phyloP scores from a whole-genome alignment of 2,329 filamentous ascomycete species.

The Aspergillus glaucus region DNA sequence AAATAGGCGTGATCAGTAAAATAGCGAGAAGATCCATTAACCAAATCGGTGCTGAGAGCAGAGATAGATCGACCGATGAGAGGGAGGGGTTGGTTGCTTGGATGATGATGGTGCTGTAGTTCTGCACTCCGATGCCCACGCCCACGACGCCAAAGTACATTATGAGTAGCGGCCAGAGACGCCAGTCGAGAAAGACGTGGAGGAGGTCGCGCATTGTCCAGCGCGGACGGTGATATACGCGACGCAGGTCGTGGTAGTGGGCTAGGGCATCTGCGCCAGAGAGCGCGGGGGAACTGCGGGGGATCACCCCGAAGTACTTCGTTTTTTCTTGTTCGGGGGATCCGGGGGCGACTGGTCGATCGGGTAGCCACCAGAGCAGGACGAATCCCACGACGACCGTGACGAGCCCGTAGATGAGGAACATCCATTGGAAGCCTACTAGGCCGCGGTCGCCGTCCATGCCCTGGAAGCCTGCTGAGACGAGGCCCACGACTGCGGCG shows the following conservation, averaged over 20 bases:
- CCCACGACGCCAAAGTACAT: slow-evolving; percentile 97
- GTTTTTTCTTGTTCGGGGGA: slow-evolving; percentile 4
- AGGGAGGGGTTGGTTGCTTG: slow-evolving; percentile 67
- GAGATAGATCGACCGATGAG: slow-evolving; percentile 66
- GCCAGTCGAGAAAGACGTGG: slow-evolving; percentile 73
- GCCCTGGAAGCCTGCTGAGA: slow-evolving; percentile 84
- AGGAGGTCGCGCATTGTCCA: slow-evolving; percentile 69
- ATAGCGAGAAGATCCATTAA: slow-evolving; percentile 88
- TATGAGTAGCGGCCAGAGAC: slow-evolving; percentile 74
- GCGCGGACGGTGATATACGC: slow-evolving; percentile 68
- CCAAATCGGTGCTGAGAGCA: slow-evolving; percentile 89
- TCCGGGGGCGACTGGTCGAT: slow-evolving; percentile 67
- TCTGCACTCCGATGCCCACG: slow-evolving; percentile 82
- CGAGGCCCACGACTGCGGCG: slow-evolving; percentile 79
- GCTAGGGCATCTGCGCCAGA: slow-evolving; percentile 69
- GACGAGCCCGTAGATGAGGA: slow-evolving; percentile 75
- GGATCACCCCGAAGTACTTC: slow-evolving; percentile 55
- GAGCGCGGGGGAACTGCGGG: slow-evolving; percentile 63
- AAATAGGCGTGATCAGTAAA: slow-evolving; percentile 74
- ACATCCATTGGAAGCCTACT: slow-evolving; percentile 67
- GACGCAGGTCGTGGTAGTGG: slow-evolving; percentile 74
- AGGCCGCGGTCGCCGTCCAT: slow-evolving; percentile 75
- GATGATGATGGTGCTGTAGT: slow-evolving; percentile 84
- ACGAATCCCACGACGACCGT: slow-evolving; percentile 64
- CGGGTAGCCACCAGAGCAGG: slow-evolving; percentile 85